Evolutionary conservation across 495 filamentous ascomycete genomes (phyloP).

Genomic region (Geoglossum glabrum): DNA sequence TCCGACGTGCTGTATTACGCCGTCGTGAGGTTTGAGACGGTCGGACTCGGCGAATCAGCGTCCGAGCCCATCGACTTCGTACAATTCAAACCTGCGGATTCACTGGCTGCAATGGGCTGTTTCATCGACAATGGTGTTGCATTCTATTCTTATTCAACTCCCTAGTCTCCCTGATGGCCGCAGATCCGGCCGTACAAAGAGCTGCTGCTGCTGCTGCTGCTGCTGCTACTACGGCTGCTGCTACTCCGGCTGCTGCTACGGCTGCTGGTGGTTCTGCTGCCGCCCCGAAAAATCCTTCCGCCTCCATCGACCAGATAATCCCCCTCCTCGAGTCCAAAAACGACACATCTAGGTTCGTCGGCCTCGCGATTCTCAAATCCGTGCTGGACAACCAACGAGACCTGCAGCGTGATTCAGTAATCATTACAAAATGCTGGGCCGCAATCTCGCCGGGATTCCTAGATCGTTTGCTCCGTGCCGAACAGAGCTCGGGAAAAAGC

Average conservation of each 20-base stretch:
- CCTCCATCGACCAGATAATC: constrained; percentile 18
- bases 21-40: not conserved
- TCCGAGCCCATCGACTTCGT: not conserved
- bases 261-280: not conserved
- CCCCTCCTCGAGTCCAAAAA: constrained; percentile 31
- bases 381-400: constrained; percentile 33
- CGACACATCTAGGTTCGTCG: constrained; percentile 45
- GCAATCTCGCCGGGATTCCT: constrained; percentile 36
- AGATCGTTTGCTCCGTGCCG: constrained; percentile 35
- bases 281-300: not conserved
- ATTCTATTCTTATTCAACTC: not conserved
- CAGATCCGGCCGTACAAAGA: too few species aligned
- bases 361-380: constrained; percentile 39
- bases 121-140: not conserved
- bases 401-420: constrained; percentile 13
- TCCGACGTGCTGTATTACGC: too few species aligned
- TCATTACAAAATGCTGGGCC: constrained; percentile 26
- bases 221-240: not conserved
- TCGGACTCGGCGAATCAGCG: not conserved
- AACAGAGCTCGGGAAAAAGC: constrained; percentile 15
- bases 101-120: not conserved
- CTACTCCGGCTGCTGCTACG: not conserved
- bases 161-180: too few species aligned
- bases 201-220: not conserved
- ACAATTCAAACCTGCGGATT: too few species aligned